Evolutionary conservation across 805 yeast species (phyloP), one percentile per base, ranked within the genome.

Genomic region (Saccharomycodes ludwigii): DNA sequence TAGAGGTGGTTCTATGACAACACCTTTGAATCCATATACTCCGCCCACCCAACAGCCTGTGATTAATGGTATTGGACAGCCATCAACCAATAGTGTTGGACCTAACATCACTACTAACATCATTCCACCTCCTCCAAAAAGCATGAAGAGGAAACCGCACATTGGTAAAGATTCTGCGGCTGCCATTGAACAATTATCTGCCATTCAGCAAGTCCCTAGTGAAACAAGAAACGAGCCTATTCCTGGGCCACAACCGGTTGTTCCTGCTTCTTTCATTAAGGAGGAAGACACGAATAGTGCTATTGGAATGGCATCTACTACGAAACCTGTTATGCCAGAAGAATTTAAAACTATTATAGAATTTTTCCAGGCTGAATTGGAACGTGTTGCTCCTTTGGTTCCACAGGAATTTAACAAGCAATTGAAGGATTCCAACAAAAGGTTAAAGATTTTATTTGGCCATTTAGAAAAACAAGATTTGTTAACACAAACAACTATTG

Each of bases 391-490:
- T 43, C 88, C 93, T 12, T 61, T 65, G 27, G 69, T 84, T 26
- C 94, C 95, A 17, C 80, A 73, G 30, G 74, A 72, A 50, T 83
- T 71, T 47, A 53, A 67, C 18, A 77, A 73, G 39, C 95, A 84
- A 47, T 68, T 79, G 32, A 61, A 58, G 28, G 97, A 88, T 52
- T 74, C 93, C 49, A 88, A 76, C 43, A 78, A 79, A 61, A 73
- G 97, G 53, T 58, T 91, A 35, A 68, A 73, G 40, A 68, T 83
- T 32, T 61, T 91, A 40, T 84, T 68, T 51, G 85, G 76, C 43
- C 84, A 76, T 44, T 68, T 91, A 58, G 78, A 79, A 50, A 79
- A 75, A 43, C 71, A 69, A 34, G 88, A 78, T 29, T 56, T 76
- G 33, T 56, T 84, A 42, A 63, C 78, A 4, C 61, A 57, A 13